Base-by-base conservation (phyloP, 2,329 filamentous ascomycete species). In the Penicillium sp. region DNA sequence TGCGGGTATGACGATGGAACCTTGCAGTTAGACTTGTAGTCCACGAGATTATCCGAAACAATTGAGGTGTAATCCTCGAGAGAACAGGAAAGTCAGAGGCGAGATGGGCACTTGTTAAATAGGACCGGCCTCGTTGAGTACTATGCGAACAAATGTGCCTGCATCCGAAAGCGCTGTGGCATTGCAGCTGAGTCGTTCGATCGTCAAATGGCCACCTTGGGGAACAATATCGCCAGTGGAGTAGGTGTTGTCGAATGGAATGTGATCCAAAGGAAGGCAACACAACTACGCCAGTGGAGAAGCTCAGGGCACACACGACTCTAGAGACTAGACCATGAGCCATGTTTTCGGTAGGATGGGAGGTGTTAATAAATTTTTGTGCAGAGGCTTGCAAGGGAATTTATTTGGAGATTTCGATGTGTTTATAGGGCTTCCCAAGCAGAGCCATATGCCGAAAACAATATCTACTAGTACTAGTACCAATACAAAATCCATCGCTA, bases 111-210 rank as follows among this genome's bases (percentile, higher is more conserved):
- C 8, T 52, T 32, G n/a, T 47, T 47, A 32, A 52, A 52, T 12
- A 43, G 58, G 8, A 64, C 55, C 61, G 6, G 60, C 62, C 36
- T 65, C 60, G 9, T 65, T 65, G 6, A 64, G 46, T 1, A 63
- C 51, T 1, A 63, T 10, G 3, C 61, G 60, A 3, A 64, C 58
- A 9, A 60, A 65, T 10, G 24, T 45, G 1, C 61, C 61, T 2
- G 42, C 50, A 4, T 52, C 24, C 0, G 55, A 50, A 18, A 56
- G 17, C 1, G 48, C 55, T 1, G 59, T 60, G 8, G 43, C 44
- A 24, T 55, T 58, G 36, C 60, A 64, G 44, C 52, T 59, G 17
- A 64, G 29, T 20, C 60, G 55, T 29, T 64, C 60, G 9, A 64
- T 55, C 1, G 54, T 63, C n/a, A 64, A 50, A 12, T 59, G 60